These are phyloP conservation scores for Trichosporon sp. DNA, from an alignment of 1,284 basidiomycete species.

Conservation along the genomic window DNA sequence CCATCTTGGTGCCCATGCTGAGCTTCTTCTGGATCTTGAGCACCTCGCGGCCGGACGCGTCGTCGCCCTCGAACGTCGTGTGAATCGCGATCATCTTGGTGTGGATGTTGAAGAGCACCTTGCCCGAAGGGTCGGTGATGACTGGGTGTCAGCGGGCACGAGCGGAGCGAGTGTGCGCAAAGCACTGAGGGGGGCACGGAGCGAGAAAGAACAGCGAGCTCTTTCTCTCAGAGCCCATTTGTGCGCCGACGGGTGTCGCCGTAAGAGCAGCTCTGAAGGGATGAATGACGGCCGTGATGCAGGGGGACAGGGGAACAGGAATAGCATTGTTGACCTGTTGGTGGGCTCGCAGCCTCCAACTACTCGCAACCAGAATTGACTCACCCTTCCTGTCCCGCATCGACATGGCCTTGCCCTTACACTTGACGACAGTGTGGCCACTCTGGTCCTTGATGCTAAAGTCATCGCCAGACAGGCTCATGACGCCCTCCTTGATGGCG, in stretches of 20 bases:
- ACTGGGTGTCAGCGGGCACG: not conserved
- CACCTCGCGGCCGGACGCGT: not conserved
- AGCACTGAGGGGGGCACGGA: no score
- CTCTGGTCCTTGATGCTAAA: slow-evolving; percentile 50
- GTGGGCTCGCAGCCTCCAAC: no score
- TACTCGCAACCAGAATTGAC: not conserved
- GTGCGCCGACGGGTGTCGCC: no score
- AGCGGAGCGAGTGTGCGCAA: not conserved
- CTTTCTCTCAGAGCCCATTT: no score
- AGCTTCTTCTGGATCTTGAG: slow-evolving; percentile 34
- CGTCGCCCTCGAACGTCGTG: slow-evolving; percentile 18
- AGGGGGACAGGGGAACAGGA: no score
- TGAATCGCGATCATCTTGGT: slow-evolving; percentile 41
- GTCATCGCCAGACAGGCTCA: slow-evolving; percentile 41
- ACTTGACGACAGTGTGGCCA: slow-evolving; percentile 44
- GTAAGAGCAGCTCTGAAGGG: no score
- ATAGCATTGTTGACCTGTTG: no score
- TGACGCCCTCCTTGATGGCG: slow-evolving; percentile 51
- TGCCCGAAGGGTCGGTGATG: slow-evolving; percentile 12
- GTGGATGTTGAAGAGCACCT: slow-evolving; percentile 17
- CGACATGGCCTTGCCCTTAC: slow-evolving; percentile 46
- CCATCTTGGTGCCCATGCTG: slow-evolving; percentile 44
- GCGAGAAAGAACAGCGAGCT: no score
- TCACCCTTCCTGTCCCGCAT: slow-evolving; percentile 47
- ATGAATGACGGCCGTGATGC: no score